Evolutionary conservation across 2,329 filamentous ascomycete genomes (phyloP).

Genomic region (Thermothelomyces thermophilus): DNA sequence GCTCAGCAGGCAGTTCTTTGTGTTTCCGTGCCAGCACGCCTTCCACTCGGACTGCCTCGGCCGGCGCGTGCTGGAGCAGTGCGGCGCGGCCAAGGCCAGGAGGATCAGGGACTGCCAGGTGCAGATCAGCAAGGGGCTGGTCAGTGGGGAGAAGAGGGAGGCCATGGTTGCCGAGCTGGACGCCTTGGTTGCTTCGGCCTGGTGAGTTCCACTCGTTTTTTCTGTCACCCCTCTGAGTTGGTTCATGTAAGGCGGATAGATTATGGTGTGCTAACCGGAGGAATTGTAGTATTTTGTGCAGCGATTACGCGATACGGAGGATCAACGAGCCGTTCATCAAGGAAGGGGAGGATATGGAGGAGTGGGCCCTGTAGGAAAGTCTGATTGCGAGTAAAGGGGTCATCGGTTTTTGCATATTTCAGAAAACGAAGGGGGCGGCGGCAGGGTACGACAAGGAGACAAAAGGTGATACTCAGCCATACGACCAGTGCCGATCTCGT

Average conservation of each 20-base stretch:
- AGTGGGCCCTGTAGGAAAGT: constrained; percentile 58
- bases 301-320: constrained; percentile 87
- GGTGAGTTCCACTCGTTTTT: constrained; percentile 46
- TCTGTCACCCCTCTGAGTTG: not conserved
- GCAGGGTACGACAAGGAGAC: not conserved
- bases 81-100: constrained; percentile 66
- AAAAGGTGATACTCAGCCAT: constrained; percentile 11
- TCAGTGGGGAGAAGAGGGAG: constrained; percentile 66
- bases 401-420: not conserved
- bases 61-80: constrained; percentile 74
- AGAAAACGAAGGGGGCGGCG: not conserved
- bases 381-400: not conserved
- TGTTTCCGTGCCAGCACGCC: constrained; percentile 96
- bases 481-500: not conserved
- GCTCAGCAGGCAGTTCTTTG: constrained; percentile 88
- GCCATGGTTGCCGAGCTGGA: constrained; percentile 83
- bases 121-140: constrained; percentile 70
- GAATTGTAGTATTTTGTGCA: constrained; percentile 70
- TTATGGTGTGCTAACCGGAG: not conserved
- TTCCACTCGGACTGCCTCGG: constrained; percentile 96
- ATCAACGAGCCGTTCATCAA: constrained; percentile 90
- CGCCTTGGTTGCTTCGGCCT: constrained; percentile 81
- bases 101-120: constrained; percentile 80
- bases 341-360: constrained; percentile 62
- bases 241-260: not conserved